These are phyloP conservation scores for Suillus paluster DNA, from an alignment of 768 basidiomycete species.

Conservation along the genomic window DNA sequence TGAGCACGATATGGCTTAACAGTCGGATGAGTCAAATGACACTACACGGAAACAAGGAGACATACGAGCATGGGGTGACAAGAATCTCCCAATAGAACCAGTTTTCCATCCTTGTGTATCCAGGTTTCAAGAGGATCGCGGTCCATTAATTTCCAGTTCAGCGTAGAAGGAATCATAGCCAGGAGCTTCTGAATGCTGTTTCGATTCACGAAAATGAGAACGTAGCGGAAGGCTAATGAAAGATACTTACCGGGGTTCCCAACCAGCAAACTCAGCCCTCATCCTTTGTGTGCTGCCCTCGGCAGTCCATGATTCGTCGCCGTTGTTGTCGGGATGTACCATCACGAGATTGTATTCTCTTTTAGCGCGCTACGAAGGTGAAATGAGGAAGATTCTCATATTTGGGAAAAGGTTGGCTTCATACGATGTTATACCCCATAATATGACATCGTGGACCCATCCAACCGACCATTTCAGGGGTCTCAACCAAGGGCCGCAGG, in stretches of 20 bases:
- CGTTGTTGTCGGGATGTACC: slow-evolving; percentile 42
- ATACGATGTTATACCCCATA: slow-evolving; percentile 49
- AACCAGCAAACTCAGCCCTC: slow-evolving; percentile 48
- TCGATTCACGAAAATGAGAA: slow-evolving; percentile 11
- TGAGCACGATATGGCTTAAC: slow-evolving; percentile 55
- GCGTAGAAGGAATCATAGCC: slow-evolving; percentile 44
- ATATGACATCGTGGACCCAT: slow-evolving; percentile 56
- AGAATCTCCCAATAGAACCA: slow-evolving; percentile 56
- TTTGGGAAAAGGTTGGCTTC: slow-evolving; percentile 14
- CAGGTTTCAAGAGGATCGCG: slow-evolving; percentile 51
- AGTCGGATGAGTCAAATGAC: background rate
- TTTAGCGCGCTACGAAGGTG: slow-evolving; percentile 32
- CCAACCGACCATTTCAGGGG: slow-evolving; percentile 59
- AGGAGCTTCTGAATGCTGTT: slow-evolving; percentile 51
- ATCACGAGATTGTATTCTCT: slow-evolving; percentile 52
- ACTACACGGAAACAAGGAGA: background rate
- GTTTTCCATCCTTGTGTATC: slow-evolving; percentile 47
- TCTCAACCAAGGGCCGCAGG: slow-evolving; percentile 53
- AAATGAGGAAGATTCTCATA: slow-evolving; percentile 2
- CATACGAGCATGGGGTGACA: slow-evolving; percentile 58
- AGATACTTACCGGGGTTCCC: slow-evolving; percentile 49
- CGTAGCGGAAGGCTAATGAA: background rate
- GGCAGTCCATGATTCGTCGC: slow-evolving; percentile 50
- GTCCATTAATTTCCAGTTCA: slow-evolving; percentile 54
- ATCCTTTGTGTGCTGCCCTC: slow-evolving; percentile 50